phyloP scores from a whole-genome alignment of 1,284 basidiomycete genomes.

The Sanghuangporus baumii region DNA sequence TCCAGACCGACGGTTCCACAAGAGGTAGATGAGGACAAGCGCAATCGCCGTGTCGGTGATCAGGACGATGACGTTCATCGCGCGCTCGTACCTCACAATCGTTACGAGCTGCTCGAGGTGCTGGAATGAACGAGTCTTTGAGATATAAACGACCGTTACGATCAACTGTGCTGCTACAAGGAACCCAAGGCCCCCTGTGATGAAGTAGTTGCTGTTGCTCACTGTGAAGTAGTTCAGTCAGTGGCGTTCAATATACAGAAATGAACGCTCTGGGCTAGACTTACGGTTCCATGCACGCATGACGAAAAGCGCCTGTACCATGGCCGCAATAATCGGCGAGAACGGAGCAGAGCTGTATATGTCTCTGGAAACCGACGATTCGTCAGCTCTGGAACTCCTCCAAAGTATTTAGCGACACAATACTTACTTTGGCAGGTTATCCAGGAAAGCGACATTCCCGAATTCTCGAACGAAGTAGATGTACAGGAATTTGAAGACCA shows the following conservation, averaged over 20 bases:
- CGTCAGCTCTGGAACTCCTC: background rate
- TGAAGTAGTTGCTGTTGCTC: constrained; percentile 5
- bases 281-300: constrained; percentile 2
- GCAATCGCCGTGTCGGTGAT: constrained; percentile 1
- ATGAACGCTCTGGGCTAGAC: background rate
- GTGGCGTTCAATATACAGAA: background rate
- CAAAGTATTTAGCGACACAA: background rate
- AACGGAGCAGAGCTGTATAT: background rate
- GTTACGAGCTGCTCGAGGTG: background rate
- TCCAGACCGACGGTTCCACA: background rate
- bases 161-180: background rate
- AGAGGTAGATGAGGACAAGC: constrained; percentile 1
- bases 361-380: background rate
- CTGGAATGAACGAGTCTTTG: background rate
- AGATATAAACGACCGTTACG: background rate
- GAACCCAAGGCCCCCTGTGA: background rate
- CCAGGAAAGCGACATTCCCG: constrained; percentile 1
- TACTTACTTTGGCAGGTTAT: background rate
- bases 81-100: background rate
- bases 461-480: constrained; percentile 10
- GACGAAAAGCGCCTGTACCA: constrained; percentile 5
- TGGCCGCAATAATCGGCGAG: background rate
- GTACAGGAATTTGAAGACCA: constrained; percentile 11
- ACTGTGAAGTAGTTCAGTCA: background rate
- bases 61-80: background rate